These are phyloP conservation scores for Emergomyces africanus DNA, from an alignment of 2,329 filamentous ascomycete species.

Conservation along the genomic window DNA sequence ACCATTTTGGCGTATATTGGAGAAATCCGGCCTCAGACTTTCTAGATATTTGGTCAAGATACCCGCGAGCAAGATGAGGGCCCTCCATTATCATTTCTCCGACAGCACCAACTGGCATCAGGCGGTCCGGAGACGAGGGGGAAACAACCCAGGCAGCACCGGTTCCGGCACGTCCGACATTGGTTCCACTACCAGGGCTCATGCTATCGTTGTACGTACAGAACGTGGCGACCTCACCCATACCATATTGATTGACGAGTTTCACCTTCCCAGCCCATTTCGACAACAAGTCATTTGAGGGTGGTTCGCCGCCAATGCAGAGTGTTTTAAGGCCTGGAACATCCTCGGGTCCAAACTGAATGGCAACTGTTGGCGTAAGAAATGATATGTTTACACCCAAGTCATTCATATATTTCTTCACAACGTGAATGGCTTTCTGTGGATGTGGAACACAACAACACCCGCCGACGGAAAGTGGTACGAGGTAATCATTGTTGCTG, in stretches of 20 bases:
- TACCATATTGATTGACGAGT: slow-evolving; percentile 16
- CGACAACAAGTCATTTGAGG: slow-evolving; percentile 9
- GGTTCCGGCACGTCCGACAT: slow-evolving; percentile 1
- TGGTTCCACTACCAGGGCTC: slow-evolving; percentile 3
- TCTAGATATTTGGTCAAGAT: slow-evolving; percentile 26
- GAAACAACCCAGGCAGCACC: slow-evolving; percentile 22
- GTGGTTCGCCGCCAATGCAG: slow-evolving; percentile 15
- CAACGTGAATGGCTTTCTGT: slow-evolving; percentile 8
- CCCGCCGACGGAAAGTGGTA: slow-evolving; percentile 9
- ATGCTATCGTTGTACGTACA: slow-evolving; percentile 4
- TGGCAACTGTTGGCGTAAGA: slow-evolving; percentile 16
- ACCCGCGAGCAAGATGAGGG: slow-evolving; percentile 25
- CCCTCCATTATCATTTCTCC: slow-evolving; percentile 28
- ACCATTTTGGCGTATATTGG: slow-evolving; percentile 47
- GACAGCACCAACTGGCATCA: slow-evolving; percentile 26
- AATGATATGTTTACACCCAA: slow-evolving; percentile 12
- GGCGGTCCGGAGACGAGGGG: slow-evolving; percentile 17
- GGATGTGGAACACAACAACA: slow-evolving; percentile 14
- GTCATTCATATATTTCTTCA: slow-evolving; percentile 11
- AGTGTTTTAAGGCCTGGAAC: slow-evolving; percentile 15
- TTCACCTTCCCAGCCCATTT: slow-evolving; percentile 11
- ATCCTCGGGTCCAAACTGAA: slow-evolving; percentile 10
- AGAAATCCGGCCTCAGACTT: slow-evolving; percentile 20
- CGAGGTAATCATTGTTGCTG: slow-evolving; percentile 75
- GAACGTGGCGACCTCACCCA: slow-evolving; percentile 13